Evolutionary conservation across 2,329 filamentous ascomycete species (phyloP).

Genomic region (Penicillium brevicompactum): DNA sequence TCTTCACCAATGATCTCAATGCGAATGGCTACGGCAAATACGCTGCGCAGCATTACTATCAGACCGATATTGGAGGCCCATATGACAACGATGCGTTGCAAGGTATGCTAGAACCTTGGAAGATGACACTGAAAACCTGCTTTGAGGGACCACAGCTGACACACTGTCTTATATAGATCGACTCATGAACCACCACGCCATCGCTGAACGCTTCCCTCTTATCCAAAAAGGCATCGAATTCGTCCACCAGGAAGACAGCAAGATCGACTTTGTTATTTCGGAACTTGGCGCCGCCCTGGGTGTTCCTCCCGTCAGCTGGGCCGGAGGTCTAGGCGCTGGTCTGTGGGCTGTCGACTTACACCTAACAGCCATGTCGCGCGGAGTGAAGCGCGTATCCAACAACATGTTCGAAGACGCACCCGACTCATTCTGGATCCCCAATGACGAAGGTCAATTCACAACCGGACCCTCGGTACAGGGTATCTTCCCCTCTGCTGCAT

Average conservation of each 20-base stretch:
- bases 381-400: conserved; percentile 19
- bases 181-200: conserved; percentile 8
- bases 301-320: not conserved
- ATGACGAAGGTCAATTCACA: conserved; percentile 5
- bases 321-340: conserved; percentile 11
- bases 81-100: conserved; percentile 1
- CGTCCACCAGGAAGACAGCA: not conserved
- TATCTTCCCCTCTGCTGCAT: conserved; percentile 15
- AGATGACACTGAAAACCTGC: not conserved
- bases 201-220: not conserved
- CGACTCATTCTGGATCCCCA: conserved; percentile 19
- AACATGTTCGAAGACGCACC: conserved; percentile 16
- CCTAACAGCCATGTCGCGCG: conserved; percentile 16
- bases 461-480: conserved; percentile 19
- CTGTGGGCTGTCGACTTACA: conserved; percentile 18
- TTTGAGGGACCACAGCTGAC: not conserved
- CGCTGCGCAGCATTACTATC: conserved; percentile 19
- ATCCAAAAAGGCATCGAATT: not conserved
- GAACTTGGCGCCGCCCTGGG: conserved; percentile 7
- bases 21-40: conserved; percentile 7
- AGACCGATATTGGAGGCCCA: not conserved
- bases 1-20: conserved; percentile 1
- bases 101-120: conserved; percentile 1
- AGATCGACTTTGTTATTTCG: conserved; percentile 9
- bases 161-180: not conserved